phyloP scores from a whole-genome alignment of 1,284 basidiomycete genomes.

The Ganoderma meredithae region DNA sequence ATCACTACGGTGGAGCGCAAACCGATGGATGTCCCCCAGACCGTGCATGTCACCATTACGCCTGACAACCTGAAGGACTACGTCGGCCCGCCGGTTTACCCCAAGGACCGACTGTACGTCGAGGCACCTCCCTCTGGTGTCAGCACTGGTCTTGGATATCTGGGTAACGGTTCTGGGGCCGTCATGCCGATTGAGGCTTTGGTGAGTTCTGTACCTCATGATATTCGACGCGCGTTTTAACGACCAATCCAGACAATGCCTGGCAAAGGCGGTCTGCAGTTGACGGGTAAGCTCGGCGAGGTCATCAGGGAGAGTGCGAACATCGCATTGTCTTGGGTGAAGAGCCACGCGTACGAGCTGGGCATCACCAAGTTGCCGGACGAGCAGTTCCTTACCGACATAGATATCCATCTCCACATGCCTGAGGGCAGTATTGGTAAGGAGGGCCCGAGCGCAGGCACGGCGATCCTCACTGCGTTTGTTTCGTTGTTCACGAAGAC shows the following conservation, averaged over 20 bases:
- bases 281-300: constrained; percentile 97
- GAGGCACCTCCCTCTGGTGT: constrained; percentile 89
- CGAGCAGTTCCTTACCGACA: constrained; percentile 83
- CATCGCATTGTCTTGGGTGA: constrained; percentile 94
- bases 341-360: constrained; percentile 87
- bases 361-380: constrained; percentile 81
- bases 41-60: constrained; percentile 84
- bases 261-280: constrained; percentile 87
- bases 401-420: constrained; percentile 94
- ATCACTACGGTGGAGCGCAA: constrained; percentile 84
- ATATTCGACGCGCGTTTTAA: constrained; percentile 13
- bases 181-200: constrained; percentile 98
- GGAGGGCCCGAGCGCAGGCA: constrained; percentile 96
- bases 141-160: constrained; percentile 92
- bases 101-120: constrained; percentile 93
- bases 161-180: constrained; percentile 95
- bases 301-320: constrained; percentile 97
- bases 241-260: constrained; percentile 77
- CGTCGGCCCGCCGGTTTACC: constrained; percentile 94
- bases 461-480: constrained; percentile 91
- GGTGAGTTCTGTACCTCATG: constrained; percentile 52
- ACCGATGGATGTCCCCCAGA: constrained; percentile 84
- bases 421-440: constrained; percentile 98
- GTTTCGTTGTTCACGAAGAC: constrained; percentile 91
- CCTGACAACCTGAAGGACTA: constrained; percentile 94